These are phyloP conservation scores for Fusarium chuoi DNA, from an alignment of 2,329 filamentous ascomycete genomes.

Conservation along the genomic window DNA sequence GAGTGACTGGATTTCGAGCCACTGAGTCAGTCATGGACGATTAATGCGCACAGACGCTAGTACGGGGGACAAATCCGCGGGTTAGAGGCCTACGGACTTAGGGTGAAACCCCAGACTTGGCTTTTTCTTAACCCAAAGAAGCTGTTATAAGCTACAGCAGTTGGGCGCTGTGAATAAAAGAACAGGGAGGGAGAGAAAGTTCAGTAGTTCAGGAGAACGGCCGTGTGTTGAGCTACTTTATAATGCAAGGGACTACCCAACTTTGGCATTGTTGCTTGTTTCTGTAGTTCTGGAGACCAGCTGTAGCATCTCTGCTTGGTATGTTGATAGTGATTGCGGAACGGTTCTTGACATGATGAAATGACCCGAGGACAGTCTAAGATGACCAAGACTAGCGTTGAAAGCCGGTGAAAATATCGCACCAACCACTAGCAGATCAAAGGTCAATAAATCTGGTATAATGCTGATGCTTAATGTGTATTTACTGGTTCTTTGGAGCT, in stretches of 20 bases:
- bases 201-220: neutral
- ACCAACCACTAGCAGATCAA: neutral
- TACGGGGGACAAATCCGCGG: neutral
- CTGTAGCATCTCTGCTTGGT: neutral
- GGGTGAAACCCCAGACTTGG: neutral
- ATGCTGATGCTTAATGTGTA: neutral
- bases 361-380: too few relatives aligned
- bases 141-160: neutral
- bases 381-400: neutral
- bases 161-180: too few relatives aligned
- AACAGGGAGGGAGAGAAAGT: neutral
- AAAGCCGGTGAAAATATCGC: too few relatives aligned
- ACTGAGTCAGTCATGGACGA: neutral
- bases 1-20: neutral
- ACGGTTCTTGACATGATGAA: neutral
- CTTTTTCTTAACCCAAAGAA: neutral
- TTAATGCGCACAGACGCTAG: neutral
- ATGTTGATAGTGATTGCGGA: neutral
- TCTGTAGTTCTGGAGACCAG: neutral
- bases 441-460: fast-evolving
- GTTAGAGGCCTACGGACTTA: neutral
- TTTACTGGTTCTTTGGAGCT: neutral
- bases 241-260: neutral
- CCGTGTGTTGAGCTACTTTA: neutral
- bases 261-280: neutral